phyloP scores from a whole-genome alignment of 2,329 filamentous ascomycete genomes.

The Venturiaceae sp. region DNA sequence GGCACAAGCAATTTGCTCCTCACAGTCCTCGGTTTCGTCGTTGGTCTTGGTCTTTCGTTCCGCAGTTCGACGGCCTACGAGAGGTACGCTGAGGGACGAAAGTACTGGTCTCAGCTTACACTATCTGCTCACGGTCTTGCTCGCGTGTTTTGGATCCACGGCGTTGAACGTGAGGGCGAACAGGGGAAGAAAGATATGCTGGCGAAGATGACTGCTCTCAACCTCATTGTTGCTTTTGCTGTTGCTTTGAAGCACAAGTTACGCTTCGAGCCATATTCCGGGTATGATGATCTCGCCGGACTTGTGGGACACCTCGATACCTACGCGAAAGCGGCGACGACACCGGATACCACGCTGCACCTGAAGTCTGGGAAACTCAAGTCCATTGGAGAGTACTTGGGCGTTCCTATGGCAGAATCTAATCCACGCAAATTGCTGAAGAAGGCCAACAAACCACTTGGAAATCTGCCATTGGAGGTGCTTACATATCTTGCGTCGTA shows the following conservation, averaged over 20 bases:
- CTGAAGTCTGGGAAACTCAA: slow-evolving; percentile 39
- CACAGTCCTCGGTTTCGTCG: slow-evolving; percentile 73
- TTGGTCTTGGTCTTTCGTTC: slow-evolving; percentile 67
- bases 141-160: slow-evolving; percentile 76
- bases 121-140: slow-evolving; percentile 48
- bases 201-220: slow-evolving; percentile 63
- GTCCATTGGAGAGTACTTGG: slow-evolving; percentile 60
- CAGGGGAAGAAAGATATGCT: slow-evolving; percentile 56
- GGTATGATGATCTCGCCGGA: slow-evolving; percentile 63
- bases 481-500: slow-evolving; percentile 62
- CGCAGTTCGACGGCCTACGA: slow-evolving; percentile 71
- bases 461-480: slow-evolving; percentile 77
- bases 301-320: slow-evolving; percentile 68
- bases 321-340: slow-evolving; percentile 54
- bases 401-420: slow-evolving; percentile 64
- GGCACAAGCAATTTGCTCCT: slow-evolving; percentile 46
- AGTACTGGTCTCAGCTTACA: slow-evolving; percentile 50
- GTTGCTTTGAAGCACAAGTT: slow-evolving; percentile 71
- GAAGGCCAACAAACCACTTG: slow-evolving; percentile 59
- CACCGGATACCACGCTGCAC: slow-evolving; percentile 22
- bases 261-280: slow-evolving; percentile 71
- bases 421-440: slow-evolving; percentile 75
- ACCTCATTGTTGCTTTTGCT: slow-evolving; percentile 67
- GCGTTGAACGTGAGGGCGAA: slow-evolving; percentile 47
- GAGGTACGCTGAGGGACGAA: slow-evolving; percentile 51